Evolutionary conservation across 2,329 filamentous ascomycete species (phyloP), one percentile per base, ranked within the genome.

Genomic region (Exophiala aquamarina): DNA sequence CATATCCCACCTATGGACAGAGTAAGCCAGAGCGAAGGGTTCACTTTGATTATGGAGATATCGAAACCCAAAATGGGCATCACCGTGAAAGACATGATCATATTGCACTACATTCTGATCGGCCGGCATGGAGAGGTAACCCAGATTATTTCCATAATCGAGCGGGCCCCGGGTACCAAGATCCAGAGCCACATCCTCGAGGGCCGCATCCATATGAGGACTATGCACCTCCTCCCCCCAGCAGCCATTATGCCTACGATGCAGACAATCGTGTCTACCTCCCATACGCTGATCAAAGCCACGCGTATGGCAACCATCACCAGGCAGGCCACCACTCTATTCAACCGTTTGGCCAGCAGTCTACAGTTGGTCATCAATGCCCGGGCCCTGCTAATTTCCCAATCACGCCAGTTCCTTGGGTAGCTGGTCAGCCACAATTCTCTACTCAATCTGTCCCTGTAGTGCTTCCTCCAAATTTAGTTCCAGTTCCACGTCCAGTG

Each of bases 31-130:
- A 46, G 11, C 41, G 52, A 44, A 46, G 41, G 18, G 54, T 52
- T 32, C 54, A 54, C 21, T 56, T 56, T 28, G 54, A 54, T 31
- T 49, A 52, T 28, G 51, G 50, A 14, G 42, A 47, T 31, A 9
- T 29, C 13, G 33, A 37, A 39, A 34, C 34, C 7, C 33, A 17
- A 13, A 7, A 34, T 37, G 2, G 20, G 20, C 33, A 33, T 17
- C 41, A 54, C 33, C 35, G n/a, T n/a, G n/a, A n/a, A n/a, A n/a
- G n/a, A n/a, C n/a, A 48, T 18, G 39, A 35, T 41, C 40, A 17
- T 14, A 34, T 18, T 23, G 21, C 14, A 9, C 41, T 18, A 17
- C 28, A 45, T 17, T 17, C 28, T 31, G 23, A 19, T 19, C 20
- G 23, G 32, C 15, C 20, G 10, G 31, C 15, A 31, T 50, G 40